Conservation (phyloP, 257 asterid species). For the Solanum infundibuliforme region DNA sequence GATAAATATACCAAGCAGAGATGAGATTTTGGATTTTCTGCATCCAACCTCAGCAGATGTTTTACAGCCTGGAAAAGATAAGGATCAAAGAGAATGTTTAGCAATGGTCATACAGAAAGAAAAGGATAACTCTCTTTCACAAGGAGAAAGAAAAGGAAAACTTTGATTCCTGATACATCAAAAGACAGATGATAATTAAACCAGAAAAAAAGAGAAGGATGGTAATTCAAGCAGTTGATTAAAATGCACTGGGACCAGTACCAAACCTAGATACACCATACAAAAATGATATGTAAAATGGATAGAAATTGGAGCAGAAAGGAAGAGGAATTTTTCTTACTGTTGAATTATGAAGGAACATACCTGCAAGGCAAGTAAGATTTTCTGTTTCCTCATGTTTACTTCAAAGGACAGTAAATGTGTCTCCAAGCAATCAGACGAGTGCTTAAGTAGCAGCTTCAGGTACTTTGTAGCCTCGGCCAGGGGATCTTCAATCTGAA, state of each 20-base stretch:
- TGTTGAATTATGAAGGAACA: not conserved
- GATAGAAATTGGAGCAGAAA: not conserved
- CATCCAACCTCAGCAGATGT: conserved; percentile 71
- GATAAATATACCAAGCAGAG: conserved; percentile 65
- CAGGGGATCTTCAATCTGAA: conserved; percentile 90
- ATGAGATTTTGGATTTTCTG: conserved; percentile 69
- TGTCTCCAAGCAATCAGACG: conserved; percentile 71
- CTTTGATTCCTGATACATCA: not conserved
- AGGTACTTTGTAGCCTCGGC: conserved; percentile 86
- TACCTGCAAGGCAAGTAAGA: conserved; percentile 82
- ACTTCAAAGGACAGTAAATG: conserved; percentile 89
- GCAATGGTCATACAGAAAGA: not conserved
- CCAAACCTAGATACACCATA: not conserved
- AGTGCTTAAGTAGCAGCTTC: conserved; percentile 90
- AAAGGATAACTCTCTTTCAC: not conserved
- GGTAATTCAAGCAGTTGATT: not conserved
- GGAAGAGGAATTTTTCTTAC: not conserved
- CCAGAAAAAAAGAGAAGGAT: not conserved
- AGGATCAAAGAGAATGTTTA: not conserved
- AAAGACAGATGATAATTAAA: not conserved
- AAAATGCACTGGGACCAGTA: not conserved
- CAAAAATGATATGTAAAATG: not conserved
- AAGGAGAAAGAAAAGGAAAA: not conserved
- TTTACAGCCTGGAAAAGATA: conserved; percentile 62
- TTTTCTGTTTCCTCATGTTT: conserved; percentile 77